Evolutionary conservation across 164 flowering plant genomes (phyloP).

Genomic region (Magnolia kwangsiensis): DNA sequence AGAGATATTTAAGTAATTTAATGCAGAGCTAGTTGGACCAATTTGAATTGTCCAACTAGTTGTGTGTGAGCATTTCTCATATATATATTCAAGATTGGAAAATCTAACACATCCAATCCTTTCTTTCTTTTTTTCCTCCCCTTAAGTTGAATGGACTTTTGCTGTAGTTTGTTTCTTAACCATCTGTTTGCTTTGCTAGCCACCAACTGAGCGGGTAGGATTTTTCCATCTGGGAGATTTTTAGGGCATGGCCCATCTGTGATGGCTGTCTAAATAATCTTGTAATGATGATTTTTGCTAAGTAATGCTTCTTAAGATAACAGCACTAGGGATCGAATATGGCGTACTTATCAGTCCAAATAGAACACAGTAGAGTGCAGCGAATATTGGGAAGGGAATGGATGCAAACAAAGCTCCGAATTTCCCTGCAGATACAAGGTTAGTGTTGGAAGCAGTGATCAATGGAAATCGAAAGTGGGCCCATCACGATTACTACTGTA

Average conservation of each 20-base stretch:
- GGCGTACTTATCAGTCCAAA: slow-evolving; percentile 29
- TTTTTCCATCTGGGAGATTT: background rate
- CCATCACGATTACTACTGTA: background rate
- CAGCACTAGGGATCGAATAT: background rate
- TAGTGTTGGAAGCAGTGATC: background rate
- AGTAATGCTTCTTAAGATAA: background rate
- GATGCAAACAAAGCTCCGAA: slow-evolving; percentile 40
- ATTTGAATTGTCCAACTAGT: no score
- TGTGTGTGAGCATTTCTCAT: no score
- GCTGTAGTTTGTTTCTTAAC: no score
- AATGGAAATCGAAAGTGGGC: background rate
- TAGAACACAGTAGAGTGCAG: slow-evolving; percentile 30
- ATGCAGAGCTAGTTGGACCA: no score
- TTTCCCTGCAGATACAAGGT: slow-evolving; percentile 24
- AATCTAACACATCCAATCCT: no score
- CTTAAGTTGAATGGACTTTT: no score
- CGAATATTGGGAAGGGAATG: slow-evolving; percentile 32
- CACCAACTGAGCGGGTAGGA: background rate
- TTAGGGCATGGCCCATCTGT: background rate
- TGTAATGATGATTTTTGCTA: background rate
- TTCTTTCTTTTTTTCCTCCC: no score
- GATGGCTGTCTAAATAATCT: background rate
- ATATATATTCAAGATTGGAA: no score
- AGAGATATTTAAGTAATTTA: no score
- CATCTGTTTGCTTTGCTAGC: background rate